A percentile compares a stretch with the other conserved stretches of the same genome.
phyloP scores from a whole-genome alignment of 163 green algal genomes.

The Scenedesmus sp. region DNA sequence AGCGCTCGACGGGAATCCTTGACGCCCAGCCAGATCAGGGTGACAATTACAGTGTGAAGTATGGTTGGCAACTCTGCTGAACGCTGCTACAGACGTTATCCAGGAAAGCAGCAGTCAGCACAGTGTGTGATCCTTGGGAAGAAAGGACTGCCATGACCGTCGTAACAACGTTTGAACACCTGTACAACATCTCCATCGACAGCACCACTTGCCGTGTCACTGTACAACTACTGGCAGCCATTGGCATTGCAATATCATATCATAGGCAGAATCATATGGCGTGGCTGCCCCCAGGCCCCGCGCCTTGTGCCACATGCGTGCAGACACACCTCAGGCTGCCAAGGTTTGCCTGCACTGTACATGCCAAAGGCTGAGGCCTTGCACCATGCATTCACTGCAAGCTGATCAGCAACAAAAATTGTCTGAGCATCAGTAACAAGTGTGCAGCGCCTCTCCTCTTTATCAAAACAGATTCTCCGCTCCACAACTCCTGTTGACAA shows the following conservation, averaged over 20 bases:
- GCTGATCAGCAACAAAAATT: too few relatives aligned
- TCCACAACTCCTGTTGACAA: too few relatives aligned
- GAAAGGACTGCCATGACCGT: background rate
- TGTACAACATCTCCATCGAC: background rate
- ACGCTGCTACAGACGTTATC: background rate
- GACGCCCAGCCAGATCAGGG: background rate
- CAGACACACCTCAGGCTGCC: background rate
- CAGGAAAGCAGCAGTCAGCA: too few relatives aligned
- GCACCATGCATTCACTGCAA: too few relatives aligned
- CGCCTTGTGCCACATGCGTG: background rate
- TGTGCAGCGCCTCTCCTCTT: too few relatives aligned
- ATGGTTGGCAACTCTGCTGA: background rate
- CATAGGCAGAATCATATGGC: background rate
- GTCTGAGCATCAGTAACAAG: too few relatives aligned
- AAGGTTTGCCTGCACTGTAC: background rate
- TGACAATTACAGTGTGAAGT: constrained; percentile 6
- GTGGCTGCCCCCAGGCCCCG: background rate
- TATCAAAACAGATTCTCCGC: too few relatives aligned
- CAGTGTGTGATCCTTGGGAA: background rate
- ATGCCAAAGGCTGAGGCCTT: too few relatives aligned
- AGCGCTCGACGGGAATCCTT: background rate
- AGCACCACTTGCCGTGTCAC: background rate
- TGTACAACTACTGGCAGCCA: background rate
- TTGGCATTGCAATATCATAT: background rate
- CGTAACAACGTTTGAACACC: background rate